A percentile compares a stretch with the other conserved stretches of the same genome.
Conservation (phyloP, 768 basidiomycete genomes). For the Dentipellis sp. region DNA sequence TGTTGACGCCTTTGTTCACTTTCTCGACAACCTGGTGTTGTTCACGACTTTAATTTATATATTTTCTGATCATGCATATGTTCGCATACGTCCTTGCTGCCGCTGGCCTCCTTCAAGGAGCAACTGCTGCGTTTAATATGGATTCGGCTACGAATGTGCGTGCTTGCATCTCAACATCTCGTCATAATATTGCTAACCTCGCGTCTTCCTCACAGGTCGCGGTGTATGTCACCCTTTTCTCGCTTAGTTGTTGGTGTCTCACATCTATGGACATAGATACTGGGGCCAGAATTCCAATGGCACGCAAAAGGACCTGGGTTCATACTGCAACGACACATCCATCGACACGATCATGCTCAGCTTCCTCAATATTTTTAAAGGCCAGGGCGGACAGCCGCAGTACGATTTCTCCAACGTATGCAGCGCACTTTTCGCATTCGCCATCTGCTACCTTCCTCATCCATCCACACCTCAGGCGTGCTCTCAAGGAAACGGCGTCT, state of each 20-base stretch:
- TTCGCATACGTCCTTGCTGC: too few species aligned
- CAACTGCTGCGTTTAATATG: not conserved
- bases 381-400: slow-evolving; percentile 39
- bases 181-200: not conserved
- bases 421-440: not conserved
- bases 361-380: not conserved
- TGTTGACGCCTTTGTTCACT: too few species aligned
- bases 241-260: not conserved
- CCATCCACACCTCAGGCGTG: slow-evolving; percentile 26
- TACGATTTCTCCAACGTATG: slow-evolving; percentile 51
- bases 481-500: slow-evolving; percentile 30
- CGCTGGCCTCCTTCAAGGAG: too few species aligned
- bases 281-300: not conserved
- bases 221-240: not conserved
- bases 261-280: not conserved
- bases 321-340: not conserved
- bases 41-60: too few species aligned
- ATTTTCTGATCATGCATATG: too few species aligned
- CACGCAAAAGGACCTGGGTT: not conserved
- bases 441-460: not conserved
- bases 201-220: not conserved
- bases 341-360: not conserved
- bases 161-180: not conserved
- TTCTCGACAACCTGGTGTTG: too few species aligned
- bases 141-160: not conserved